phyloP scores from a whole-genome alignment of 257 asterid species.

The Gentiana straminea region DNA sequence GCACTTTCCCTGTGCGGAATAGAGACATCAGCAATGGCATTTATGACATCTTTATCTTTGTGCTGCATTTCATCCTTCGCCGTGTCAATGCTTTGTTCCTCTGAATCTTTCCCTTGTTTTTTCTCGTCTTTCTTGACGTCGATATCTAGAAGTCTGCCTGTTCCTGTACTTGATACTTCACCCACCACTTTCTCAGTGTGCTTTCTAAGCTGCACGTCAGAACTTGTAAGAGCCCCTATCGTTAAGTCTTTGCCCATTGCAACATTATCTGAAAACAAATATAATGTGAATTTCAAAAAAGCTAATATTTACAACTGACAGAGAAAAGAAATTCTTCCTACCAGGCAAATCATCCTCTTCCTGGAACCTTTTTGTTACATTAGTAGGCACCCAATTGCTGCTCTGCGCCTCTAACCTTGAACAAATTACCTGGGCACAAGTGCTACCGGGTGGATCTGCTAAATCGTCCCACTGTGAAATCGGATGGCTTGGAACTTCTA shows the following conservation, averaged over 20 bases:
- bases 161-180: slow-evolving; percentile 10
- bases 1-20: slow-evolving; percentile 15
- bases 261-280: slow-evolving; percentile 12
- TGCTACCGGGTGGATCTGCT: slow-evolving; percentile 30
- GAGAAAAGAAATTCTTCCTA: slow-evolving; percentile 2
- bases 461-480: slow-evolving; percentile 28
- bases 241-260: slow-evolving; percentile 27
- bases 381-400: slow-evolving; percentile 23
- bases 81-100: slow-evolving; percentile 15
- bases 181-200: slow-evolving; percentile 8
- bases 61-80: slow-evolving; percentile 13
- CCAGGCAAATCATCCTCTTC: slow-evolving; percentile 21
- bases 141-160: slow-evolving; percentile 4
- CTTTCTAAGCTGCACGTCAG: slow-evolving; percentile 19
- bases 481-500: slow-evolving; percentile 29
- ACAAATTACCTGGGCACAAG: slow-evolving; percentile 33
- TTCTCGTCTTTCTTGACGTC: slow-evolving; percentile 15
- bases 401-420: slow-evolving; percentile 25
- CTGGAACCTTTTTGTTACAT: slow-evolving; percentile 14
- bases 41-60: slow-evolving; percentile 17
- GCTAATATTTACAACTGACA: background rate
- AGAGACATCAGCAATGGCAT: slow-evolving; percentile 10
- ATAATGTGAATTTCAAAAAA: background rate
- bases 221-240: slow-evolving; percentile 16
- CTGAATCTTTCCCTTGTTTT: slow-evolving; percentile 12